Percentiles rank a stretch among this genome's conserved stretches.
Evolutionary conservation across 2,329 filamentous ascomycete species (phyloP).

Genomic region (Phialophora macrospora): DNA sequence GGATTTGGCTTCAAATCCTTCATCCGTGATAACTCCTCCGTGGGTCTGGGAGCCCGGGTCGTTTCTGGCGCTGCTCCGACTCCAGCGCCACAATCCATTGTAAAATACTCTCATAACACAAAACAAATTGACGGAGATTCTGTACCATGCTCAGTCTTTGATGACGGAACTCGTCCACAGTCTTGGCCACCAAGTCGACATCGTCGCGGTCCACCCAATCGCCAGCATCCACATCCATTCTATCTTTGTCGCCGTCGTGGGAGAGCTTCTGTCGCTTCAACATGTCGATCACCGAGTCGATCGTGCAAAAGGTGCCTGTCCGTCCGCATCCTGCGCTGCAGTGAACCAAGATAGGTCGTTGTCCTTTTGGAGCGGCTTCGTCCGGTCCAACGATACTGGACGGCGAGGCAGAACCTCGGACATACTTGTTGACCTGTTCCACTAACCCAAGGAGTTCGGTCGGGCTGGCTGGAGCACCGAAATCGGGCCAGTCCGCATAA

Average conservation of each 20-base stretch:
- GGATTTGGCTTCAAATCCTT: constrained; percentile 3
- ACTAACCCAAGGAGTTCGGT: constrained; percentile 84
- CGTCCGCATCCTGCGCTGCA: constrained; percentile 95
- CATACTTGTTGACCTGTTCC: constrained; percentile 79
- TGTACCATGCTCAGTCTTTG: constrained; percentile 97
- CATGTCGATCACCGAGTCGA: constrained; percentile 96
- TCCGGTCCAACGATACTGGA: constrained; percentile 55
- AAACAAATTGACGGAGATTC: constrained; percentile 86
- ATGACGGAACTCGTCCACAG: constrained; percentile 85
- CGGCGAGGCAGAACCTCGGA: constrained; percentile 47
- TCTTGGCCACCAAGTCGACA: constrained; percentile 79
- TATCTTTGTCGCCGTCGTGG: constrained; percentile 27
- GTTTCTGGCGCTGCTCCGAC: constrained; percentile 21
- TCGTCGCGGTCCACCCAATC: constrained; percentile 72
- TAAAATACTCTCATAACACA: constrained; percentile 93
- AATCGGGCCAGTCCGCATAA: constrained; percentile 96
- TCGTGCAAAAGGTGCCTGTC: constrained; percentile 94
- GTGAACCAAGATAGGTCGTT: constrained; percentile 83
- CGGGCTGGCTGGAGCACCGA: constrained; percentile 88
- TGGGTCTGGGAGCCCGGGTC: constrained; percentile 28
- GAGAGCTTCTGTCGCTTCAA: constrained; percentile 76
- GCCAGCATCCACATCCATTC: constrained; percentile 42
- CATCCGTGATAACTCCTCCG: constrained; percentile 34
- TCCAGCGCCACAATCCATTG: constrained; percentile 71
- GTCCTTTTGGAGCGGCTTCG: constrained; percentile 61